Base-by-base conservation (phyloP, 2,329 filamentous ascomycete species). In the Diaporthe capsici region DNA sequence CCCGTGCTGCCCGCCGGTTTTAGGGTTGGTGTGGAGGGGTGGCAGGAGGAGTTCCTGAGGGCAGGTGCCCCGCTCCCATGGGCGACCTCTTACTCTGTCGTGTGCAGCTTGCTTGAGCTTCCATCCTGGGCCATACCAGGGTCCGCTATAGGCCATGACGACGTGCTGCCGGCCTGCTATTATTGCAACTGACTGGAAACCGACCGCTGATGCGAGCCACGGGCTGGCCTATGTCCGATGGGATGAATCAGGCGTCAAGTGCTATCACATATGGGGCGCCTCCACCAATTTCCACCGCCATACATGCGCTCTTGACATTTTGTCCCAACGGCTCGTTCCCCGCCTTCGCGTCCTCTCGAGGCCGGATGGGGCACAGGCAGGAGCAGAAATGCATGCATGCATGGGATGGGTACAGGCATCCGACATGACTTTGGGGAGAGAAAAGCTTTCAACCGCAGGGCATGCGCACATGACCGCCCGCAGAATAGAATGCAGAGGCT, bases 241-340 rank as follows among this genome's bases (percentile, higher is more conserved):
- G 65, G 65, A 70, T 70, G 65, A 70, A 42, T 70, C 49, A 68
- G 65, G 65, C 65, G 65, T 68, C 65, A 39, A 68, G 65, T 68
- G 47, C 53, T 68, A 68, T 68, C 65, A 68, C 65, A 68, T 53
- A 68, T 68, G 65, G 65, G 65, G 65, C 65, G 65, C 65, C 47
- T 68, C 65, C 65, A 53, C 65, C 65, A 68, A 68, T 53, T 68
- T 51, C 65, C 65, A 53, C 65, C 65, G 65, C 34, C 47, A n/a
- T 53, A 68, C 65, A 68, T 53, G 65, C 65, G 34, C n/a, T 28
- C 47, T 70, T 70, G 49, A 70, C 34, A 70, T 55, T 20, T 70
- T 55, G 31, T 42, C 42, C 47, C 47, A 70, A 70, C 65, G 65
- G 65, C 65, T 70, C 25, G 34, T 55, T 70, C 65, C 65, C 65